Percentiles rank a stretch among this genome's conserved stretches.
Evolutionary conservation across 192 early-diverging fungal genomes (phyloP).

Genomic region (Coemansia sp.): DNA sequence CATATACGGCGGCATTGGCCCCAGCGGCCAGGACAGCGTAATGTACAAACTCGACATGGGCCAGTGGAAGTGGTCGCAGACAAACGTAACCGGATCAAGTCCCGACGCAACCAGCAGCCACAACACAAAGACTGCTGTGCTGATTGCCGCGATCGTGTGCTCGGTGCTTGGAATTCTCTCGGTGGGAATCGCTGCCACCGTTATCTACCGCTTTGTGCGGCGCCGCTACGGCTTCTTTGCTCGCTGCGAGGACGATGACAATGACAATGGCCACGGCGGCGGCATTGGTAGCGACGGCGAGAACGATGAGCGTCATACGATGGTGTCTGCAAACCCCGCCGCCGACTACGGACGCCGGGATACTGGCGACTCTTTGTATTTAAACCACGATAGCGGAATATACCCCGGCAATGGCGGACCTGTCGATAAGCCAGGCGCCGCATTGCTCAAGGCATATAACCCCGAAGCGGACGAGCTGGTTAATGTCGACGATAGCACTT

Average conservation of each 20-base stretch:
- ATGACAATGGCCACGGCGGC: neutral
- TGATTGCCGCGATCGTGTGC: constrained; percentile 53
- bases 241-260: constrained; percentile 1
- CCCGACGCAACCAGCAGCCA: constrained; percentile 13
- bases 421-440: neutral
- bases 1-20: constrained; percentile 67
- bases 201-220: constrained; percentile 42
- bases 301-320: neutral
- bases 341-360: neutral
- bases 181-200: constrained; percentile 47
- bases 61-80: constrained; percentile 63
- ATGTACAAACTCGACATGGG: constrained; percentile 66
- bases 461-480: neutral
- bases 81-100: constrained; percentile 33
- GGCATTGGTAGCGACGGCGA: neutral
- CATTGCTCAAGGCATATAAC: too few relatives aligned
- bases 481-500: neutral
- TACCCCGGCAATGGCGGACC: neutral
- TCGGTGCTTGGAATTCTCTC: constrained; percentile 48
- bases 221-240: constrained; percentile 22
- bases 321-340: neutral
- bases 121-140: constrained; percentile 43
- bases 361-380: neutral
- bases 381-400: neutral
- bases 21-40: constrained; percentile 56